Evolutionary conservation across 257 asterid species (phyloP).

Genomic region (Fraxinus pennsylvanica): DNA sequence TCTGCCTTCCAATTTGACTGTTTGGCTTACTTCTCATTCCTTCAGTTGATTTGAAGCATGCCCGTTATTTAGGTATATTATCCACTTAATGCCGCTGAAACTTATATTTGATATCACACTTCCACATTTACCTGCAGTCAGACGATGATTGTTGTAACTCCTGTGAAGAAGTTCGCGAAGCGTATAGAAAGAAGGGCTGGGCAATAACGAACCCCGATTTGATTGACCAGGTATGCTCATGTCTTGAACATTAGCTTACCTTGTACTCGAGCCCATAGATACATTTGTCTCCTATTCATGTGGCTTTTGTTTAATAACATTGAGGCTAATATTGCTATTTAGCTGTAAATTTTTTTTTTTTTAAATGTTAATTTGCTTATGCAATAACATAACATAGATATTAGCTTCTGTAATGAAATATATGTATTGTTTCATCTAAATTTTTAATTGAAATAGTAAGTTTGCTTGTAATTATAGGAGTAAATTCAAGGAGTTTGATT

Average conservation of each 20-base stretch:
- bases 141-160: constrained; percentile 89
- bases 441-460: not conserved
- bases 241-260: constrained; percentile 14
- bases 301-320: not conserved
- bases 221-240: constrained; percentile 72
- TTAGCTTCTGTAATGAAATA: not conserved
- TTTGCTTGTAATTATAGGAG: not conserved
- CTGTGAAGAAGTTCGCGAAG: constrained; percentile 99
- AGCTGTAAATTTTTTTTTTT: not conserved
- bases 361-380: not conserved
- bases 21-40: not conserved
- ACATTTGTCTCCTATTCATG: not conserved
- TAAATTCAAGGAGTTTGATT: not conserved
- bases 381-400: not conserved
- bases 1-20: not conserved
- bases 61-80: constrained; percentile 5
- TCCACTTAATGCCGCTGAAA: constrained; percentile 18
- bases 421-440: not conserved
- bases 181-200: constrained; percentile 96
- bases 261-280: not conserved
- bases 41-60: not conserved
- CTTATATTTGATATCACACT: constrained; percentile 22
- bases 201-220: constrained; percentile 77
- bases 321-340: not conserved
- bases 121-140: constrained; percentile 50